These are phyloP conservation scores for Dillenia suffruticosa DNA, from an alignment of 164 flowering plant species.

Conservation along the genomic window DNA sequence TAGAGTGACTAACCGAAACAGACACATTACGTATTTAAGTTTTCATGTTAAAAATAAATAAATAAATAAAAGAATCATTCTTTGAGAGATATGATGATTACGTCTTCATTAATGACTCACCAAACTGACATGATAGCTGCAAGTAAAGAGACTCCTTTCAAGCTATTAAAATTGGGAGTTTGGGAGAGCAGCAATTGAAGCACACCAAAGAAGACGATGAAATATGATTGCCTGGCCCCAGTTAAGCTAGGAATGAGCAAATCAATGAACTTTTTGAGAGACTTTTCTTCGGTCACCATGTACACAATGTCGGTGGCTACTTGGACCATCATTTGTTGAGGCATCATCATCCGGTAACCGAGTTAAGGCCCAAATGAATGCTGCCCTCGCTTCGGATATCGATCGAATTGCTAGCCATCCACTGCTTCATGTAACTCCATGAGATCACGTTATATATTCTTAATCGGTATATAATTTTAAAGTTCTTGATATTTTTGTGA, in stretches of 20 bases:
- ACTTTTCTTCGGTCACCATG: slow-evolving; percentile 35
- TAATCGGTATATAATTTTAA: too few relatives aligned
- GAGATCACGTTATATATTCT: too few relatives aligned
- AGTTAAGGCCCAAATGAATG: too few relatives aligned
- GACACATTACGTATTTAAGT: neutral
- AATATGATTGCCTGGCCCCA: slow-evolving; percentile 16
- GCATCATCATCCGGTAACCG: too few relatives aligned
- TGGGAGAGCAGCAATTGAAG: slow-evolving; percentile 27
- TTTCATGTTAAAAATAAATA: too few relatives aligned
- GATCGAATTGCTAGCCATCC: slow-evolving; percentile 31
- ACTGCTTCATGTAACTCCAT: slow-evolving; percentile 32
- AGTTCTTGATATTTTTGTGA: too few relatives aligned
- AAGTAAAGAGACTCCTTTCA: slow-evolving; percentile 18
- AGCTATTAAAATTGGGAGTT: slow-evolving; percentile 26
- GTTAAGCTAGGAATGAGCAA: neutral
- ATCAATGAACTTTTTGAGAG: slow-evolving; percentile 22
- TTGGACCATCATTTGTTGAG: slow-evolving; percentile 12
- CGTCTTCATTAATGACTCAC: slow-evolving; percentile 4
- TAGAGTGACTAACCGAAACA: slow-evolving; percentile 24
- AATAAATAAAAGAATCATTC: too few relatives aligned
- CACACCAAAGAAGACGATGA: slow-evolving; percentile 19
- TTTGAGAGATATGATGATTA: neutral
- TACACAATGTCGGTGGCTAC: slow-evolving; percentile 27
- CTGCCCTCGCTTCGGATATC: slow-evolving; percentile 26
- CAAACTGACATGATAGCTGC: slow-evolving; percentile 35